Evolutionary conservation across 495 filamentous ascomycete species (phyloP), one percentile per base, ranked within the genome.

Genomic region (Hypoxylon fuscum): DNA sequence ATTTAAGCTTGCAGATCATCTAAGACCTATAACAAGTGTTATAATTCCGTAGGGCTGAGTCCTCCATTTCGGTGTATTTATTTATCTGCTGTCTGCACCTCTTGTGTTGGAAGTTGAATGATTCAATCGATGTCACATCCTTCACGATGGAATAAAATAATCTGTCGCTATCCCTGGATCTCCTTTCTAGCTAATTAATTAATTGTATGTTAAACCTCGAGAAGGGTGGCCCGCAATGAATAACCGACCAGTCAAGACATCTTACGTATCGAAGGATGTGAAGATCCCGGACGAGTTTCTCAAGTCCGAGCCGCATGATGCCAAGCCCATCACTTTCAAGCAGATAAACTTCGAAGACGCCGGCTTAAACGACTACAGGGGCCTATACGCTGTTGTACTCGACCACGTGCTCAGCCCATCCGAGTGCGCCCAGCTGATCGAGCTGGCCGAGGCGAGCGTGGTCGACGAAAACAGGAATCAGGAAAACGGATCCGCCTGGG

Each of bases 371-470:
- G 81, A 85, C 61, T 86, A 82, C 74, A 76, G 77, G 41, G 71
- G 75, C 35, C 62, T 74, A 29, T 85, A 86, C 58, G 89, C 89
- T 12, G 81, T 79, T 25, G 74, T 90, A 0, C 79, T 90, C 8
- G 87, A 91, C 76, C 76, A 89, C 61, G 80, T 87, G 35, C 61
- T 91, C 41, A 85, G 80, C 21, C 78, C 79, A 31, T 62, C 70
- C 5, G 89, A 91, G 76, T 90, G 88, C 76, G 71, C 76, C 0
- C 71, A 78, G 10, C 75, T 92, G 1, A 64, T 88, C 25, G 51
- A 63, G 8, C 69, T 87, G 14, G 87, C 88, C 31, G 86, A 90
- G 69, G 60, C 76, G 23, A 81, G 73, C 66, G 75, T 76, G 11
- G 66, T 62, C 11, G 64, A 45, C 23, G 46, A 49, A n/a, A 42